Percentiles rank a stretch among this genome's conserved stretches.
Conservation (phyloP, 179 eudicot genomes). For the Camellia oleifera region DNA sequence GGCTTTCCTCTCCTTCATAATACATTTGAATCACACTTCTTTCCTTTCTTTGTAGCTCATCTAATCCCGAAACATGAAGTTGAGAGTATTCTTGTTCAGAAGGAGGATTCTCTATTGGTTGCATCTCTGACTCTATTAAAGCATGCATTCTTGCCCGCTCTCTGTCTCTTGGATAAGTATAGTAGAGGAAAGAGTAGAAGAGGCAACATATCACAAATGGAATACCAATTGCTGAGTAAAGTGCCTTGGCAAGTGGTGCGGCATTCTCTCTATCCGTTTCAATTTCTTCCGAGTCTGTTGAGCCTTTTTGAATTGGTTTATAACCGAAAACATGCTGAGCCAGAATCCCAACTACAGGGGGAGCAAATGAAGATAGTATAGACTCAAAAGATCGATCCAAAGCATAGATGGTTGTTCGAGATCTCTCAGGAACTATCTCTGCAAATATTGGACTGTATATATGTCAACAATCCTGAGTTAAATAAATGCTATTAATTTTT, state of each 20-base stretch:
- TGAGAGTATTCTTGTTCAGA: constrained; percentile 26
- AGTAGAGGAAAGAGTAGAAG: constrained; percentile 74
- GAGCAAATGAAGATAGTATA: constrained; percentile 8
- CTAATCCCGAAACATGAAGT: constrained; percentile 22
- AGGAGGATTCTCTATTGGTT: constrained; percentile 31
- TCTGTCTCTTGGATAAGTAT: constrained; percentile 74
- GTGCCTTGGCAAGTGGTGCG: constrained; percentile 73
- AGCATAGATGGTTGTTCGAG: constrained; percentile 9
- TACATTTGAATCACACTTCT: constrained; percentile 33
- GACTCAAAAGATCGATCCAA: constrained; percentile 13
- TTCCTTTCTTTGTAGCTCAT: constrained; percentile 27
- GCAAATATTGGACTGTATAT: constrained; percentile 12
- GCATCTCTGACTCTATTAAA: constrained; percentile 58
- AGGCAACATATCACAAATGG: constrained; percentile 67
- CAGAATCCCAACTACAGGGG: constrained; percentile 6
- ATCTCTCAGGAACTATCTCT: constrained; percentile 6
- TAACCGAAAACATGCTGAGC: constrained; percentile 14
- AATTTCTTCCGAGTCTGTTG: constrained; percentile 18
- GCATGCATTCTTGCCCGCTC: constrained; percentile 70
- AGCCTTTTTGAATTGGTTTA: constrained; percentile 3
- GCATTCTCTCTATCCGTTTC: constrained; percentile 80
- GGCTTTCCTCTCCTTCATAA: constrained; percentile 30
- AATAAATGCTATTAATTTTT: neutral
- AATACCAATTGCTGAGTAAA: constrained; percentile 68
- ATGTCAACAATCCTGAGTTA: neutral